Base-by-base conservation (phyloP, 768 basidiomycete genomes). In the Porphyrellus cyaneotinctus region DNA sequence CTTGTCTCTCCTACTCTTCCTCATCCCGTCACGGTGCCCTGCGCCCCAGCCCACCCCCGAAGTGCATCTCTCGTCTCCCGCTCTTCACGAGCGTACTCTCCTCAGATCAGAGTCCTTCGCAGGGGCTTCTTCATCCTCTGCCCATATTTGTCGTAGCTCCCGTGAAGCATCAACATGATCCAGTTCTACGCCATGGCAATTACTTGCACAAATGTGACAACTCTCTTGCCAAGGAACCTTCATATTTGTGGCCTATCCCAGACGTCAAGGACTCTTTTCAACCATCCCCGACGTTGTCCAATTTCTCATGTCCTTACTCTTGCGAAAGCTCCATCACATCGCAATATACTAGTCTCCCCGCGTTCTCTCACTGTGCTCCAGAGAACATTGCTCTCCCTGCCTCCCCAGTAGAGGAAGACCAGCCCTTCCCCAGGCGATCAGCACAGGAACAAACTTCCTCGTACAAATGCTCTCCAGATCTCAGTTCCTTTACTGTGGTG, bases 21-120 rank as follows among this genome's bases (percentile, higher is more conserved):
- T 65, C 66, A 1, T 61, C 62, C 2, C 68, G 64, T n/a, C n/a
- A n/a, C n/a, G n/a, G n/a, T 10, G 52, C 33, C 4, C 18, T 66
- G 43, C 60, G 68, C 10, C 68, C 68, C 0, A 68, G 64, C 20
- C 70, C 67, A 0, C 68, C 67, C 0, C 69, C 68, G 0, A 64
- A 48, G 20, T 53, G 64, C 39, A 64, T 68, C 1, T 68, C 66
- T 3, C 64, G 62, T 48, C 62, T 68, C 0, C 64, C 68, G 12
- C 70, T 68, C 0, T 68, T 70, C 53, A 70, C 68, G 0, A 68
- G 67, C 35, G 70, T 64, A 6, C 60, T 68, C 54, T 68, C 68
- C 2, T 70, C 66, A 0, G 68, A 68, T n/a, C 66, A 68, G 31
- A 70, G 67, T 18, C 58, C 60, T 2, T 57, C 66, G 0, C 62